Conservation (phyloP, 345 rosid species). For the Gossypium raimondii region DNA sequence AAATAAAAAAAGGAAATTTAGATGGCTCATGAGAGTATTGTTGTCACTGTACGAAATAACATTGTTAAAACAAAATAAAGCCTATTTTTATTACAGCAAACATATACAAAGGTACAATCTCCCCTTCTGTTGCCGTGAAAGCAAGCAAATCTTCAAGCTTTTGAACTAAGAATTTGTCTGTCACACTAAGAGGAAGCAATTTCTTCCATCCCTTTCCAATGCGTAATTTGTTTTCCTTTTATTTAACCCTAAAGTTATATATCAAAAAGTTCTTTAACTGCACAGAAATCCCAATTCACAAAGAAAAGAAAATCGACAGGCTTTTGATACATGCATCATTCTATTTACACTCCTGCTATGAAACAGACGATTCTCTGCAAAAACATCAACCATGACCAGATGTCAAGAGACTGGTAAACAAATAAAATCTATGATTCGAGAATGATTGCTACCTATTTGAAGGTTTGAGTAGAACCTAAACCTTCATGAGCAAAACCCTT, state of each 20-base stretch:
- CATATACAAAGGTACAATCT: no score
- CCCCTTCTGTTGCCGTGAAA: neutral
- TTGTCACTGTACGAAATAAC: neutral
- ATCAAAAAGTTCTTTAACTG: no score
- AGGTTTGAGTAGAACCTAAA: no score
- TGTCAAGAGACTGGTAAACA: neutral
- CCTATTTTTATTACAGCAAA: no score
- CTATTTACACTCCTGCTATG: constrained; percentile 23
- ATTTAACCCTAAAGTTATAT: no score
- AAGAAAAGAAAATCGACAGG: no score
- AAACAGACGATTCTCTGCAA: constrained; percentile 24
- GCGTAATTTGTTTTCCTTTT: no score
- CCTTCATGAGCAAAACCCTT: no score
- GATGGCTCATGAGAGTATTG: neutral
- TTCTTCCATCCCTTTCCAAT: no score
- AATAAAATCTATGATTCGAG: neutral
- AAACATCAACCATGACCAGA: constrained; percentile 1
- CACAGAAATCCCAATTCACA: no score
- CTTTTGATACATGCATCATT: constrained; percentile 11
- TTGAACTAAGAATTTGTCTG: neutral
- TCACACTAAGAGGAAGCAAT: no score
- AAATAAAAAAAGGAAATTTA: no score
- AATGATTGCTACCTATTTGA: neutral
- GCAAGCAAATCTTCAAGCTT: neutral
- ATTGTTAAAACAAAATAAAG: neutral